Evolutionary conservation across 495 filamentous ascomycete species (phyloP), one percentile per base, ranked within the genome.

Genomic region (Daldinia vernicosa): DNA sequence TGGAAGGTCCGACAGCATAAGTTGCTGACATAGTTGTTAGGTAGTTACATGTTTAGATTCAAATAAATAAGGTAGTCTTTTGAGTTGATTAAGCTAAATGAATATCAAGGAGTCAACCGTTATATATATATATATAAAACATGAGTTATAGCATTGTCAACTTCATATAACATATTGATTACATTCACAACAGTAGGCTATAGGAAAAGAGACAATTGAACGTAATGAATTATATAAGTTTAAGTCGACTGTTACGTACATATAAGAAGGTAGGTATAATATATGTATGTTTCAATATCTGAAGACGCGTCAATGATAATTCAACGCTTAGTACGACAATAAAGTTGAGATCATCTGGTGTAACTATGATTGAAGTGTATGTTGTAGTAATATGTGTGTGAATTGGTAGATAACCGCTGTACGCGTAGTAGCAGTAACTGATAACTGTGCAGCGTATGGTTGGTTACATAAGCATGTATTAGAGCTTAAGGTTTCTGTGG

Each of bases 321-420:
- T 24, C n/a, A 45, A 45, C 8, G 17, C 43, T 47, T 47, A 47
- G n/a, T 24, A 47, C 19, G 22, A 22, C 4, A 24, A 12, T 22
- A 24, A 24, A 22, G 19, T 47, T 24, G 24, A 22, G 19, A 24
- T 47, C 0, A 47, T 24, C 19, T 8, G 19, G 43, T 24, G 43
- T 47, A 47, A 47, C 43, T 24, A 12, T 22, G 6, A 22, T 24
- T 47, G 43, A 24, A 24, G 9, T 47, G 9, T n/a, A n/a, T n/a
- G n/a, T n/a, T n/a, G n/a, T 47, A 47, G 43, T 47, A 47, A 24
- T 47, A 47, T 9, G 43, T 47, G 2, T 45, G 43, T 47, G 17
- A 47, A 47, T 47, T 47, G 43, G 43, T 47, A 22, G 43, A 47
- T 47, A 47, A 24, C 43, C 43, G 43, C 43, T 47, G 43, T 47